Evolutionary conservation across 169 alveolate genomes (phyloP), one percentile per base, ranked within the genome.

Genomic region (Perkinsus chesapeaki): DNA sequence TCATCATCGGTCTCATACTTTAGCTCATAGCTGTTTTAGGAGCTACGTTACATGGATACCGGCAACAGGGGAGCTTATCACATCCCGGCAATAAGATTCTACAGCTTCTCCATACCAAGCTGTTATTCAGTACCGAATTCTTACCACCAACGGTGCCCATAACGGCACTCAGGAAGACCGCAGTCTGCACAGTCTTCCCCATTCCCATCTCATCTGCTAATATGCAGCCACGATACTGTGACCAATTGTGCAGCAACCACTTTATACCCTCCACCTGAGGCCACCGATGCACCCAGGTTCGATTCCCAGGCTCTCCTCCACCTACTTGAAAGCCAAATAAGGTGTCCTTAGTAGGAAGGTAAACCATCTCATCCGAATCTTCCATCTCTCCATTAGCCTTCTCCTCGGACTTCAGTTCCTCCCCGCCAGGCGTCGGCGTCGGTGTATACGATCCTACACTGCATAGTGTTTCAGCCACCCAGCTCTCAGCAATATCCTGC

Each of bases 181-280:
- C 82, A 3, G 82, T 60, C 93, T 92, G 93, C 16, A 31, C 39
- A 0, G 91, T 92, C 47, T 92, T 92, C 10, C 93, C 93, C 48
- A 92, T 38, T 0, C 93, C 93, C 93, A 92, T 92, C 91, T 92
- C 93, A 39, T 92, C 93, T 0, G 73, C 91, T 91, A 92, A 39
- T 23, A 92, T 3, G 38, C 72, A n/a, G 27, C 93, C 93, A 39
- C 91, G 93, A 34, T 16, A 23, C 91, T 92, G 92, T 23, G 91
- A 73, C 47, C 39, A 38, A 20, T 73, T 73, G 12, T 38, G 39
- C 43, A 73, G 91, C 12, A 73, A 36, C 91, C 91, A 73, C 27
- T 73, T 39, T 3, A 73, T 73, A 23, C 91, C 91, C 36, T 73
- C 82, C 12, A 60, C 82, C 82, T 60, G 82, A 34, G 27, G 82